Conservation (phyloP, 148 eudicot genomes). For the Pouteria glomerata region DNA sequence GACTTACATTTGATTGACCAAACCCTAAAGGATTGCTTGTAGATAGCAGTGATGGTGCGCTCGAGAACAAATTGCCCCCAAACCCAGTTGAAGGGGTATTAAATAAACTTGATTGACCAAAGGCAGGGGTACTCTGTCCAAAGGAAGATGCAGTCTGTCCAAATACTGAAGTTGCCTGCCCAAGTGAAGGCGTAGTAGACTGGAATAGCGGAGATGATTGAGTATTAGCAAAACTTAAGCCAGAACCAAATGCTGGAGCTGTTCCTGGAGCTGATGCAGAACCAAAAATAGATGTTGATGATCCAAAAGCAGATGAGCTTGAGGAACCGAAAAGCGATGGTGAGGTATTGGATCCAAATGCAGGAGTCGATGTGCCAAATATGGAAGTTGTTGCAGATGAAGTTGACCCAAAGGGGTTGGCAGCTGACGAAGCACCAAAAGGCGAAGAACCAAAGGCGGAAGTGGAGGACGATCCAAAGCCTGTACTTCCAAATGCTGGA, state of each 20-base stretch:
- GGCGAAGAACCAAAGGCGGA: slow-evolving; percentile 58
- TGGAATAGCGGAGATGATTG: slow-evolving; percentile 73
- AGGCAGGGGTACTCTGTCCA: slow-evolving; percentile 46
- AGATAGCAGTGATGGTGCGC: slow-evolving; percentile 38
- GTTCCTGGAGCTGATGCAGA: slow-evolving; percentile 54
- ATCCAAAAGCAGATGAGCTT: slow-evolving; percentile 52
- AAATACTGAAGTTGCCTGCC: slow-evolving; percentile 57
- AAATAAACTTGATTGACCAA: slow-evolving; percentile 52
- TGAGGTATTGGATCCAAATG: slow-evolving; percentile 53
- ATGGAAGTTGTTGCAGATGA: slow-evolving; percentile 53
- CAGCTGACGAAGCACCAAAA: slow-evolving; percentile 43
- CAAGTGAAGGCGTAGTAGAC: slow-evolving; percentile 66
- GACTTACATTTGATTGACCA: slow-evolving; percentile 69
- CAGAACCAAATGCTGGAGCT: slow-evolving; percentile 49
- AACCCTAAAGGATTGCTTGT: slow-evolving; percentile 46
- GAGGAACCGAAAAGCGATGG: slow-evolving; percentile 64
- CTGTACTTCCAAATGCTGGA: slow-evolving; percentile 44
- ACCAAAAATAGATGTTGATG: slow-evolving; percentile 54
- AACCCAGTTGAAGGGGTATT: slow-evolving; percentile 49
- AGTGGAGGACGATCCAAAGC: slow-evolving; percentile 53
- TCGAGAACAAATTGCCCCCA: slow-evolving; percentile 55
- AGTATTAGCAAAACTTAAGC: slow-evolving; percentile 58
- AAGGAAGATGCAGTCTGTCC: slow-evolving; percentile 60
- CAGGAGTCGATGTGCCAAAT: slow-evolving; percentile 51
- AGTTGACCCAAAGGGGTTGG: slow-evolving; percentile 63